A percentile compares a stretch with the other conserved stretches of the same genome.
phyloP scores from a whole-genome alignment of 306 rosid genomes.

The Pterocarpus santalinus region DNA sequence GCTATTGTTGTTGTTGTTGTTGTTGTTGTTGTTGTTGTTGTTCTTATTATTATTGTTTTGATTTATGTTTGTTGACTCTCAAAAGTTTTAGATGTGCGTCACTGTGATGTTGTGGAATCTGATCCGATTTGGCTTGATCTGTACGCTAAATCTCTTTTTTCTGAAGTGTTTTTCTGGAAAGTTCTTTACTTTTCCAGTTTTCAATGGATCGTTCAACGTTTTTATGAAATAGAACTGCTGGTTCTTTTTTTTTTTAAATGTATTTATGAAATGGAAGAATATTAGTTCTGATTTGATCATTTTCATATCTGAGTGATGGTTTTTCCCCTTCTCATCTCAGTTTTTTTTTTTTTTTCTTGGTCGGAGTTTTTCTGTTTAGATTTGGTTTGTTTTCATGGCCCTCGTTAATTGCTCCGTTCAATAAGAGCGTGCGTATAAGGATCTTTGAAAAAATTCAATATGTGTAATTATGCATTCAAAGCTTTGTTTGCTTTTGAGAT shows the following conservation, averaged over 20 bases:
- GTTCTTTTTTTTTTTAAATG: neutral
- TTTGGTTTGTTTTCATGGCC: neutral
- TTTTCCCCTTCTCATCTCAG: neutral
- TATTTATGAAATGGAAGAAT: too few relatives aligned
- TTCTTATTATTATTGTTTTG: neutral
- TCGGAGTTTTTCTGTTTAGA: neutral
- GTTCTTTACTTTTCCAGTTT: neutral
- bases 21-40: too few relatives aligned
- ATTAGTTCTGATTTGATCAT: neutral
- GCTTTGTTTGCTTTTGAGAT: slow-evolving; percentile 22
- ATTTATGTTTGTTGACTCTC: neutral
- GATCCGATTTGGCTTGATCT: slow-evolving; percentile 22
- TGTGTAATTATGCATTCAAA: neutral
- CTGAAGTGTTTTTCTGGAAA: neutral
- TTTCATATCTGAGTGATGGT: neutral
- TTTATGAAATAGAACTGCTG: neutral
- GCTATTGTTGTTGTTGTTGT: too few relatives aligned
- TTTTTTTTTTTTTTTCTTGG: neutral
- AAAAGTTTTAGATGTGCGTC: neutral
- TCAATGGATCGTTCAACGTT: neutral
- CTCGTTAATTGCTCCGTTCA: neutral
- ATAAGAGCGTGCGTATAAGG: neutral
- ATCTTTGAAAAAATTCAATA: neutral
- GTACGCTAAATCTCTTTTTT: neutral
- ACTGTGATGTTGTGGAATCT: neutral